phyloP scores from a whole-genome alignment of 2,329 filamentous ascomycete species.

The Colletotrichum tabaci region DNA sequence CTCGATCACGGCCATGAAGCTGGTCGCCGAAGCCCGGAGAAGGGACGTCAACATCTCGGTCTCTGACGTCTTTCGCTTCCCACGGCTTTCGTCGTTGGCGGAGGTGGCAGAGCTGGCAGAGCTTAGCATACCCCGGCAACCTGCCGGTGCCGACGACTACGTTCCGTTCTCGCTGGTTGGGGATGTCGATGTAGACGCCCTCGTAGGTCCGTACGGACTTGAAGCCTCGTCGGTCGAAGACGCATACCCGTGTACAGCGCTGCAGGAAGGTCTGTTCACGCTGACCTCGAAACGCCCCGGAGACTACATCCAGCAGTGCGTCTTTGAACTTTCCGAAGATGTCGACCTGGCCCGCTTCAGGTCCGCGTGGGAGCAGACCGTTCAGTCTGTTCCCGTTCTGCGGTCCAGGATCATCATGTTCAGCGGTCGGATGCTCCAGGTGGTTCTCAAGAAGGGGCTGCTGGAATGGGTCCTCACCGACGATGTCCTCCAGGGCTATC shows the following conservation, averaged over 20 bases:
- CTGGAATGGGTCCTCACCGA: background rate
- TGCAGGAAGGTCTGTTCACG: conserved; percentile 59
- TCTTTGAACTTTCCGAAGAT: conserved; percentile 34
- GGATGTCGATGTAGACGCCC: background rate
- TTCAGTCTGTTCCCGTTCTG: conserved; percentile 36
- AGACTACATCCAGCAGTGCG: conserved; percentile 52
- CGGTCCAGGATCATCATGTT: conserved; percentile 32
- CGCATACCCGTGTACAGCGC: conserved; percentile 56
- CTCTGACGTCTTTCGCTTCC: conserved; percentile 1
- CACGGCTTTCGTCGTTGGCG: too few species aligned
- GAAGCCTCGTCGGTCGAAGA: conserved; percentile 46
- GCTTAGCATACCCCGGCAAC: too few species aligned
- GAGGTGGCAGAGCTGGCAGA: too few species aligned
- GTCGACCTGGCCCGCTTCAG: conserved; percentile 41
- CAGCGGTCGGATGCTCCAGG: conserved; percentile 64
- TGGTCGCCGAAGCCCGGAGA: conserved; percentile 5
- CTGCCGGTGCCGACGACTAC: background rate
- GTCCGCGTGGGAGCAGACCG: conserved; percentile 42
- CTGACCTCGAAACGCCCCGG: conserved; percentile 52
- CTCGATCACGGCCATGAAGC: conserved; percentile 23
- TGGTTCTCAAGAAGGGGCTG: conserved; percentile 47
- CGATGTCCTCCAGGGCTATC: conserved; percentile 4
- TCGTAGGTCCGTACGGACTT: background rate
- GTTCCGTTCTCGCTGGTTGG: background rate
- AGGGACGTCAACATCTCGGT: background rate